Evolutionary conservation across 371 early-diverging fungal species (phyloP).

Genomic region (Fennellomyces sp.): DNA sequence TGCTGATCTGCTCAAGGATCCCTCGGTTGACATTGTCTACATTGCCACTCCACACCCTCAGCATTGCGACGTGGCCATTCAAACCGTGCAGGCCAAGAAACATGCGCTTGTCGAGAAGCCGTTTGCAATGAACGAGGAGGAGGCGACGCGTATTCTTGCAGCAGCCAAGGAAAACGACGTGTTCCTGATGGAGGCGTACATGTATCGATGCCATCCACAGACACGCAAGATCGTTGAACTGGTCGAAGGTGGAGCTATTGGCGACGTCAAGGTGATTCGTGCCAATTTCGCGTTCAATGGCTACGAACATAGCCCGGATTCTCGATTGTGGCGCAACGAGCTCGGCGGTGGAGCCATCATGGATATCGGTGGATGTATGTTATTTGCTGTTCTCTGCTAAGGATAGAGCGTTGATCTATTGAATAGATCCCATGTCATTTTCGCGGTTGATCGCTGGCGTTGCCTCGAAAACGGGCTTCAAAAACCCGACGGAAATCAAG

Average conservation of each 20-base stretch:
- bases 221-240: conserved; percentile 33
- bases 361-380: conserved; percentile 56
- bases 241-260: conserved; percentile 33
- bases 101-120: conserved; percentile 58
- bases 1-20: conserved; percentile 30
- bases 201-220: conserved; percentile 56
- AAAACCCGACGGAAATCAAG: conserved; percentile 34
- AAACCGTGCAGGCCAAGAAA: conserved; percentile 37
- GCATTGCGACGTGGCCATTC: conserved; percentile 41
- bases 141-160: conserved; percentile 34
- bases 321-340: conserved; percentile 48
- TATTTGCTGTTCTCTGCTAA: background rate
- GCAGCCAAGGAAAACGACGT: conserved; percentile 29
- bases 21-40: conserved; percentile 49
- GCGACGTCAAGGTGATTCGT: conserved; percentile 39
- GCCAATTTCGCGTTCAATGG: conserved; percentile 49
- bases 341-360: conserved; percentile 50
- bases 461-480: conserved; percentile 13
- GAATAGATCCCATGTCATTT: conserved; percentile 50
- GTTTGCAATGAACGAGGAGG: conserved; percentile 43
- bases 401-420: background rate
- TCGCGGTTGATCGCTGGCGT: conserved; percentile 45
- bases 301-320: conserved; percentile 29
- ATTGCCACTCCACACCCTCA: conserved; percentile 52
- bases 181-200: conserved; percentile 55